Evolutionary conservation across 83 land plant species (phyloP), one percentile per base, ranked within the genome.

Genomic region (Diphasiastrum complanatum): DNA sequence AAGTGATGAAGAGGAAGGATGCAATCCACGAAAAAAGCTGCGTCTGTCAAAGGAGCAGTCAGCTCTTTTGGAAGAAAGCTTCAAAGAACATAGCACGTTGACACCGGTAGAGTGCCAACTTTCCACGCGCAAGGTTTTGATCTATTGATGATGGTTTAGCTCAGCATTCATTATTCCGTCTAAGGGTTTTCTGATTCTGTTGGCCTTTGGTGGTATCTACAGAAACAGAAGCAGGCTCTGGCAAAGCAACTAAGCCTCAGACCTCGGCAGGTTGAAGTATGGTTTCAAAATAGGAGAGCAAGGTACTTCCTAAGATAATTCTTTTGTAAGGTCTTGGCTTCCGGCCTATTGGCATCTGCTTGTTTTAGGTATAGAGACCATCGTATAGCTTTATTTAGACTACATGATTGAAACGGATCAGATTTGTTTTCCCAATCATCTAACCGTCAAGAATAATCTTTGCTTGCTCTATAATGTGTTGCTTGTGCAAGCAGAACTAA

Each of bases 211-310:
- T 23, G 23, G 5, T 22, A 5, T n/a, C 20, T 25, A 30, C 61
- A 58, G 61, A 58, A 58, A 41, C 61, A 58, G 43, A 58, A 58
- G 61, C n/a, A n/a, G 3, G 61, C 32, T 24, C 51, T 58, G 33
- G 61, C 61, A 2, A 58, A 58, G 43, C 61, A 58, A 41, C 51
- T 58, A 26, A 58, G 23, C 23, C 43, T 58, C 3, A 34, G 43
- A 34, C 61, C 61, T 25, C 2, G 61, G 20, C 61, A 58, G 23
- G 61, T 58, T 24, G 61, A 58, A 34, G 61, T 58, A 41, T 58
- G 61, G 61, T 58, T 58, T n/a, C 61, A 58, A 35, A 58, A 58
- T 41, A 4, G 61, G 14, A 58, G 61, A 19, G 61, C 61, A 18
- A 58, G 61, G 61, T 53, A 53, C 8, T 8, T 8, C 8, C 16